Percentiles rank a stretch among this genome's conserved stretches.
These are phyloP conservation scores for Hemisphaericaspora lyxosophila DNA, from an alignment of 1,139 yeast genomes.

Conservation along the genomic window DNA sequence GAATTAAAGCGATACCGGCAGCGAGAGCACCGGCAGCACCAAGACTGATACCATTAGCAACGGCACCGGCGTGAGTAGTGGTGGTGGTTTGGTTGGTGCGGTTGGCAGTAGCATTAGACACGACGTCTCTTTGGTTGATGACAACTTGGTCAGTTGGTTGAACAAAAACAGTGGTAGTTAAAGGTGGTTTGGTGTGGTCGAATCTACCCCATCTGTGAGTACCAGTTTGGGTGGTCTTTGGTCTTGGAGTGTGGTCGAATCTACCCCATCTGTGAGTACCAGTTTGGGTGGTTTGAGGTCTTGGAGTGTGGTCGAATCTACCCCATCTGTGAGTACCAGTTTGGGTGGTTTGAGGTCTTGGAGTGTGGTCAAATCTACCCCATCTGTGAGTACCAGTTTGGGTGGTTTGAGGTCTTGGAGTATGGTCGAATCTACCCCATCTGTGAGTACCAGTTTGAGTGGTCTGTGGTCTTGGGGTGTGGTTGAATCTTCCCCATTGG, in stretches of 20 bases:
- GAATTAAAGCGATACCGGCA: constrained; percentile 32
- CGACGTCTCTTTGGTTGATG: constrained; percentile 11
- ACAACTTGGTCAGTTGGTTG: constrained; percentile 16
- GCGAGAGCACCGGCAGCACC: constrained; percentile 39
- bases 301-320: constrained; percentile 48
- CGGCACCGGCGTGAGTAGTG: constrained; percentile 22
- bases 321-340: constrained; percentile 44
- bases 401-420: constrained; percentile 30
- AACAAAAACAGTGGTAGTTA: constrained; percentile 26
- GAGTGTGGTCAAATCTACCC: constrained; percentile 51
- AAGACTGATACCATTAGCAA: constrained; percentile 21
- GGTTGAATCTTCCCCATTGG: constrained; percentile 44
- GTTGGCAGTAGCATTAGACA: constrained; percentile 4
- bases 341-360: constrained; percentile 25
- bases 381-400: constrained; percentile 45
- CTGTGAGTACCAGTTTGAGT: constrained; percentile 14
- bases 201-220: constrained; percentile 48
- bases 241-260: constrained; percentile 36
- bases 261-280: constrained; percentile 42
- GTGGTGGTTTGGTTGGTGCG: constrained; percentile 9
- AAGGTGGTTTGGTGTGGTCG: constrained; percentile 34
- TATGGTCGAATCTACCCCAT: constrained; percentile 50
- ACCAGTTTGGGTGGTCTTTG: constrained; percentile 26
- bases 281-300: constrained; percentile 16
- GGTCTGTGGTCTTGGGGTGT: constrained; percentile 32